Conservation (phyloP, 2,329 filamentous ascomycete genomes). For the Thelonectria blattea region DNA sequence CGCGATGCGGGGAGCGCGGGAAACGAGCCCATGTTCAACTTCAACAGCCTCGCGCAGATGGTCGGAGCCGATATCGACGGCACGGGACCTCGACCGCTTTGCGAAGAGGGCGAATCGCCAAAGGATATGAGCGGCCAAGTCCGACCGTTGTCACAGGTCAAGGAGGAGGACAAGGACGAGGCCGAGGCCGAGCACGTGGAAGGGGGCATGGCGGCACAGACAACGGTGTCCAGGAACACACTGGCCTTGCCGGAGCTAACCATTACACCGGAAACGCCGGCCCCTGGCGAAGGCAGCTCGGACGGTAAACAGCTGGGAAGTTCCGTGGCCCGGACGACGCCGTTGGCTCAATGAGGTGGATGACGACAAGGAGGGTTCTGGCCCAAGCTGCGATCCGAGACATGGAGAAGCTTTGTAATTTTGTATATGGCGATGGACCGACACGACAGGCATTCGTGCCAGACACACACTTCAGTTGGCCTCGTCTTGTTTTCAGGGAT, state of each 20-base stretch:
- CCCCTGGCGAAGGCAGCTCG: conserved; percentile 41
- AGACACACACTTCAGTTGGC: not conserved
- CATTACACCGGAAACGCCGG: conserved; percentile 59
- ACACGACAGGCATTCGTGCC: conserved; percentile 18
- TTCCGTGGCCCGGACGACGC: conserved; percentile 40
- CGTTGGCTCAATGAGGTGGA: conserved; percentile 38
- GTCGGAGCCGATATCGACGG: conserved; percentile 70
- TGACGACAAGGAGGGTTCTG: not conserved
- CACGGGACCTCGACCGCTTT: conserved; percentile 42
- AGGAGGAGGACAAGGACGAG: conserved; percentile 47
- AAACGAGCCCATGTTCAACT: conserved; percentile 87
- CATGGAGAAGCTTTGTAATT: conserved; percentile 25
- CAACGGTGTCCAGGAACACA: conserved; percentile 14
- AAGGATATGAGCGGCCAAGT: conserved; percentile 24
- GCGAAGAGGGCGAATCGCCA: conserved; percentile 38
- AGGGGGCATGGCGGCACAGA: conserved; percentile 17
- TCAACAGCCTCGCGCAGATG: conserved; percentile 83
- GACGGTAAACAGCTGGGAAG: conserved; percentile 54
- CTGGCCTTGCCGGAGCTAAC: conserved; percentile 50
- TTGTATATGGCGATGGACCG: conserved; percentile 32
- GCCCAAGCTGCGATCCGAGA: not conserved
- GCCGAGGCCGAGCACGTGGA: conserved; percentile 43
- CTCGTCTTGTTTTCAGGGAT: conserved; percentile 1
- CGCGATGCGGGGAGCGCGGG: conserved; percentile 57
- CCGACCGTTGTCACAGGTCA: conserved; percentile 45